phyloP scores from a whole-genome alignment of 306 rosid genomes.

The Cercis canadensis region DNA sequence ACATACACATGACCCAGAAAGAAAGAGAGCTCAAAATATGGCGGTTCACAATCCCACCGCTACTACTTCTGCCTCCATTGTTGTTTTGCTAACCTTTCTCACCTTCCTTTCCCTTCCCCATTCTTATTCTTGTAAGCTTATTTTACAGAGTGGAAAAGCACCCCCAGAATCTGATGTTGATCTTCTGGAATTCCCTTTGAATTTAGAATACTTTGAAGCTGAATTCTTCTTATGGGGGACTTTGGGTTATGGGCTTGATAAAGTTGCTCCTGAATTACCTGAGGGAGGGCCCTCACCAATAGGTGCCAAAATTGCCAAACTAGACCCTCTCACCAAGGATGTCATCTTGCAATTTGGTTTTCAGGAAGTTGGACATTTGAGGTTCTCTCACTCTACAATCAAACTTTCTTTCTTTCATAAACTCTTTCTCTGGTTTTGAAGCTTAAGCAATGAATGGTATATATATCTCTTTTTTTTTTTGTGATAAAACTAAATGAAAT shows the following conservation, averaged over 20 bases:
- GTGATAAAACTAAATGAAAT: no score
- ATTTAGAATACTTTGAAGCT: slow-evolving; percentile 76
- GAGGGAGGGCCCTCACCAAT: slow-evolving; percentile 61
- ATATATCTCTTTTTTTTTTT: no score
- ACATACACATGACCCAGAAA: not conserved
- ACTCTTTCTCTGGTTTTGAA: no score
- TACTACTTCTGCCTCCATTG: not conserved
- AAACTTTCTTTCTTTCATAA: no score
- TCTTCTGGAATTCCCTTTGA: slow-evolving; percentile 63
- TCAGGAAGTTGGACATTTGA: slow-evolving; percentile 78
- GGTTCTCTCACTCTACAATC: slow-evolving; percentile 33
- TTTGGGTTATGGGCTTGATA: slow-evolving; percentile 63
- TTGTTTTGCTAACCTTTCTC: slow-evolving; percentile 28
- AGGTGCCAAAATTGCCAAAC: slow-evolving; percentile 55
- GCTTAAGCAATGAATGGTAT: no score
- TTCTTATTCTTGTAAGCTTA: no score
- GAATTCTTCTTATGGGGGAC: slow-evolving; percentile 70
- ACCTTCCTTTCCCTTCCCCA: slow-evolving; percentile 12
- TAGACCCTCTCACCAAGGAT: slow-evolving; percentile 43
- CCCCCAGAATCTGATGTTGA: slow-evolving; percentile 38
- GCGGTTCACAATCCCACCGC: not conserved
- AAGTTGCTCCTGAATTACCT: slow-evolving; percentile 52
- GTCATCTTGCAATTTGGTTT: slow-evolving; percentile 60
- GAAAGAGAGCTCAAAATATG: slow-evolving; percentile 4
- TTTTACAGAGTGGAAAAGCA: no score